phyloP scores from a whole-genome alignment of 129 eudicot genomes.

The Lactuca sativa region DNA sequence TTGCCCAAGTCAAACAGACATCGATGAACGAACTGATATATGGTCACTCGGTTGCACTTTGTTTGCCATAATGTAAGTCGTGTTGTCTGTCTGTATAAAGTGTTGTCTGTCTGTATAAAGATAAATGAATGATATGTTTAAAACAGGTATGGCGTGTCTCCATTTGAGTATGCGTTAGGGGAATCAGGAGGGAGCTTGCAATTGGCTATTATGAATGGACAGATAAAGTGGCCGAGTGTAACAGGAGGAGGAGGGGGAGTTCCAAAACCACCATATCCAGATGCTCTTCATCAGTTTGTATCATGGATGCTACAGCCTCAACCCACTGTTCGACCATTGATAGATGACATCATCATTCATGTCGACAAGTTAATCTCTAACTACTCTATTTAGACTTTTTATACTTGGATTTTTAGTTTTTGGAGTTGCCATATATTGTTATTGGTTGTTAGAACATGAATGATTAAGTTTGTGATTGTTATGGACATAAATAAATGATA shows the following conservation, averaged over 20 bases:
- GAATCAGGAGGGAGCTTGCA: slow-evolving; percentile 96
- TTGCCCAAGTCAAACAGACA: slow-evolving; percentile 91
- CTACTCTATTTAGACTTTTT: slow-evolving; percentile 44
- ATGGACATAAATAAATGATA: slow-evolving; percentile 13
- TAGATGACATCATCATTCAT: slow-evolving; percentile 81
- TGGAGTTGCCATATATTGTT: slow-evolving; percentile 14
- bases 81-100: not conserved
- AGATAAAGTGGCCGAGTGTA: slow-evolving; percentile 73
- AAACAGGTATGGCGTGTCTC: slow-evolving; percentile 84
- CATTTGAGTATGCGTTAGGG: slow-evolving; percentile 85
- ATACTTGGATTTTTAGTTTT: slow-evolving; percentile 17
- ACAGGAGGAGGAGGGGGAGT: slow-evolving; percentile 35
- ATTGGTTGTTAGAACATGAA: not conserved
- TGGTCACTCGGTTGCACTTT: slow-evolving; percentile 95
- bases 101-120: not conserved
- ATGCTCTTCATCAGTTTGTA: slow-evolving; percentile 83
- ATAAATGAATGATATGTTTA: not conserved
- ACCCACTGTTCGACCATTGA: slow-evolving; percentile 72
- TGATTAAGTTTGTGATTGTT: slow-evolving; percentile 10
- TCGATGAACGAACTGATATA: slow-evolving; percentile 90
- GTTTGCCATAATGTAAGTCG: slow-evolving; percentile 77
- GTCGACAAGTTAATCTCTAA: slow-evolving; percentile 79
- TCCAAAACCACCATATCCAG: slow-evolving; percentile 84
- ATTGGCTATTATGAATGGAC: slow-evolving; percentile 78
- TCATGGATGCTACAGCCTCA: slow-evolving; percentile 98